Evolutionary conservation across 208 protist species (phyloP).

Genomic region (Trypanosoma scelopori): DNA sequence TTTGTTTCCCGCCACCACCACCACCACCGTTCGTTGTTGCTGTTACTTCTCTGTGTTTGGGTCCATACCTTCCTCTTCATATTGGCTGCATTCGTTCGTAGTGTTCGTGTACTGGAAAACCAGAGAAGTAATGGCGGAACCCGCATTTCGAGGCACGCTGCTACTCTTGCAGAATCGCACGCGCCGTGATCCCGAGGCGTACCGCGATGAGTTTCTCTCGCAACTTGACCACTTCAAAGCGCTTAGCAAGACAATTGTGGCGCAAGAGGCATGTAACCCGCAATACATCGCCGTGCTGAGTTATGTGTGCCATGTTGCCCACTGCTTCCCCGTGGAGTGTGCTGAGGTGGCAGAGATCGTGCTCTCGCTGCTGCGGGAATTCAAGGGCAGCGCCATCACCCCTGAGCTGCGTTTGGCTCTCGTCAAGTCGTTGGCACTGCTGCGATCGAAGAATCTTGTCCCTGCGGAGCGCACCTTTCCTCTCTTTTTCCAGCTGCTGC

Average conservation of each 20-base stretch:
- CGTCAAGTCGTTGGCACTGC: slow-evolving; percentile 92
- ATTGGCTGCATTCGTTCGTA: neutral
- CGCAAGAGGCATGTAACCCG: slow-evolving; percentile 86
- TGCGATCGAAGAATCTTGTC: slow-evolving; percentile 93
- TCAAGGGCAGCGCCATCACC: slow-evolving; percentile 74
- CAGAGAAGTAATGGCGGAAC: slow-evolving; percentile 46
- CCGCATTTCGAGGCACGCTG: slow-evolving; percentile 89
- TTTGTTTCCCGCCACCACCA: neutral
- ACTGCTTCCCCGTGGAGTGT: slow-evolving; percentile 91
- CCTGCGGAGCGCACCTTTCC: slow-evolving; percentile 85
- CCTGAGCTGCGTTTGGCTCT: slow-evolving; percentile 82
- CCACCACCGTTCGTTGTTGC: no score
- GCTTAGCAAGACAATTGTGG: slow-evolving; percentile 85
- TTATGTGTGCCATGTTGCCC: slow-evolving; percentile 86
- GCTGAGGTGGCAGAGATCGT: slow-evolving; percentile 80
- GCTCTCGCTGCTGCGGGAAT: slow-evolving; percentile 80
- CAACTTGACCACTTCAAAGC: slow-evolving; percentile 95
- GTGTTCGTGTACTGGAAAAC: neutral
- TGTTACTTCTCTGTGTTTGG: neutral
- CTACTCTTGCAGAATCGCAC: slow-evolving; percentile 95
- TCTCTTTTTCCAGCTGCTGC: slow-evolving; percentile 96
- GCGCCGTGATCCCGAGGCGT: slow-evolving; percentile 94
- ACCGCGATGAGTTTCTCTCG: slow-evolving; percentile 94
- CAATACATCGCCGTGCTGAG: slow-evolving; percentile 81
- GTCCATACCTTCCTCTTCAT: neutral